These are phyloP conservation scores for Dioscorea alata DNA, from an alignment of 106 monocot species.

Conservation along the genomic window DNA sequence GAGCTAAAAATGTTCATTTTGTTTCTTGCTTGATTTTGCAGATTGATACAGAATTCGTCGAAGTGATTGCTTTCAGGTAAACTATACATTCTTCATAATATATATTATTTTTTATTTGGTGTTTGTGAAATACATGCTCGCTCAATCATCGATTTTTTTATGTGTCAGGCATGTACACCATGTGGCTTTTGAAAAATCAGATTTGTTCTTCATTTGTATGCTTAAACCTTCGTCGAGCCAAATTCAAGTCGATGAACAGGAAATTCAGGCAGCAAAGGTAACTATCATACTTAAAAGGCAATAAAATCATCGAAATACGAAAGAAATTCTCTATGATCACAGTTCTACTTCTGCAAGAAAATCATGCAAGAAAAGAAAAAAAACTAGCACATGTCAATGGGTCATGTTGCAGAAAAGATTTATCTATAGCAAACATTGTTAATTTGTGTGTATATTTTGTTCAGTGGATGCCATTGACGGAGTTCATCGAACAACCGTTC, in stretches of 20 bases:
- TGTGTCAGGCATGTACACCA: constrained; percentile 64
- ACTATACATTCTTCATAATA: background rate
- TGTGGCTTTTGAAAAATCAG: constrained; percentile 82
- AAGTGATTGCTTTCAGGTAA: constrained; percentile 84
- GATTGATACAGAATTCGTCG: constrained; percentile 77
- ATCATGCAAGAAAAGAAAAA: too few species aligned
- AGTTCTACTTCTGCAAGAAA: background rate
- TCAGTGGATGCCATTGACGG: constrained; percentile 87
- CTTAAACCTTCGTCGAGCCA: constrained; percentile 59
- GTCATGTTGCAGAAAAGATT: too few species aligned
- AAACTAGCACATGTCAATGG: too few species aligned
- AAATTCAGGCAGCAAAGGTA: constrained; percentile 94
- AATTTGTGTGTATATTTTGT: background rate
- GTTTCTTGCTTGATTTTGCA: constrained; percentile 22
- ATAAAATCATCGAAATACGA: background rate
- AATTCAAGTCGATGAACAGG: constrained; percentile 65
- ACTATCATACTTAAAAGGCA: background rate
- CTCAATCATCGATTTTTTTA: background rate
- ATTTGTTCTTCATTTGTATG: constrained; percentile 95
- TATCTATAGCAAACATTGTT: too few species aligned
- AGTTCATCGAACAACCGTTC: constrained; percentile 73
- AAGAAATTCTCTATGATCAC: background rate
- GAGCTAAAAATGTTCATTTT: background rate
- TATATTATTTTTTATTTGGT: background rate
- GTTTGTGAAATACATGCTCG: background rate